phyloP scores from a whole-genome alignment of 1,284 basidiomycete species.

The Cutaneotrichosporon sp. region DNA sequence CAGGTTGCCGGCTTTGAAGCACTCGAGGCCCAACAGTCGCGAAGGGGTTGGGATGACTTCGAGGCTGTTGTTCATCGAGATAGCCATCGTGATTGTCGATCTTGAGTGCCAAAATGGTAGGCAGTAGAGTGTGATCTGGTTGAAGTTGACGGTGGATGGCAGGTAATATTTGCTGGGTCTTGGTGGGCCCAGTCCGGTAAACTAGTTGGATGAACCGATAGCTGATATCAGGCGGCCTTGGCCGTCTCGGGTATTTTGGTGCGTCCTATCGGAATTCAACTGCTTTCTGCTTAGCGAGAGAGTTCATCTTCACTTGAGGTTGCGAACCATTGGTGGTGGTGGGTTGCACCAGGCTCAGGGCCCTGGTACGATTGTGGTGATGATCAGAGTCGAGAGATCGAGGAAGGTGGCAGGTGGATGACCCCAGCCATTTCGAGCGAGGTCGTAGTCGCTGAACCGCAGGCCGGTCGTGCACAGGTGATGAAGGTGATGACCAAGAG shows the following conservation, averaged over 20 bases:
- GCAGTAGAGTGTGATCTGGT: background rate
- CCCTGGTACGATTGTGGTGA: too few relatives aligned
- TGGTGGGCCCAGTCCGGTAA: background rate
- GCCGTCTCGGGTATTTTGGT: background rate
- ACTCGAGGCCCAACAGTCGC: constrained; percentile 19
- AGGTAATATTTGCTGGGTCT: background rate
- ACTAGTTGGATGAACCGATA: background rate
- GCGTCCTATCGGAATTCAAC: too few relatives aligned
- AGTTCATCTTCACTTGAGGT: too few relatives aligned
- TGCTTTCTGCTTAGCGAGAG: too few relatives aligned
- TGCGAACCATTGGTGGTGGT: too few relatives aligned
- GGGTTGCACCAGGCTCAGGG: too few relatives aligned
- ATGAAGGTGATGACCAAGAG: too few relatives aligned
- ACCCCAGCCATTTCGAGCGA: too few relatives aligned
- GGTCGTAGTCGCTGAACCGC: too few relatives aligned
- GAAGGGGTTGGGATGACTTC: background rate
- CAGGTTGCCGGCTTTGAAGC: constrained; percentile 69
- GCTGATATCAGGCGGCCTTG: background rate
- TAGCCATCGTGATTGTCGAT: background rate
- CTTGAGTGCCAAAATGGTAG: background rate
- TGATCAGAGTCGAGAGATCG: too few relatives aligned
- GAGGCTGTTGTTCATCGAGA: background rate
- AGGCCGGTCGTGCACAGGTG: too few relatives aligned
- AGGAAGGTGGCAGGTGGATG: too few relatives aligned
- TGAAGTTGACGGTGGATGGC: background rate